Conservation (phyloP, 768 basidiomycete species). For the Astraeus odoratus region DNA sequence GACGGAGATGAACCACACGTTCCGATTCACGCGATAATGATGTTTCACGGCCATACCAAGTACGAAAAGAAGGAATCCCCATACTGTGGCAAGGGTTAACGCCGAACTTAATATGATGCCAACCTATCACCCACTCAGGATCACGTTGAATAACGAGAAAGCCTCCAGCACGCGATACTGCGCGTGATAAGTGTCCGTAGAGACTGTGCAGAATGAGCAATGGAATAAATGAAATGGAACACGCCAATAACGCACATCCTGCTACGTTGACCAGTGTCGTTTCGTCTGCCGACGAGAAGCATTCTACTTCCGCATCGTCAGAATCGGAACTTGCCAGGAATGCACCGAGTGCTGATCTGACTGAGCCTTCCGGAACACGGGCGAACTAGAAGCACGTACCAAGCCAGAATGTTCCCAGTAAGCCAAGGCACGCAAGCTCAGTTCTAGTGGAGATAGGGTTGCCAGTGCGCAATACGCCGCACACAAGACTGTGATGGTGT, state of each 20-base stretch:
- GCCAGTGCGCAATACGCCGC: conserved; percentile 54
- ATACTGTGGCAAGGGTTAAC: conserved; percentile 31
- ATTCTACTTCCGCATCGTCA: conserved; percentile 76
- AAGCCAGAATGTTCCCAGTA: conserved; percentile 74
- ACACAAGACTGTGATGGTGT: conserved; percentile 43
- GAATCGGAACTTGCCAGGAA: conserved; percentile 71
- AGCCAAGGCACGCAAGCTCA: conserved; percentile 64
- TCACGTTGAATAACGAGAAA: conserved; percentile 73
- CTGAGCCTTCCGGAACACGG: conserved; percentile 9
- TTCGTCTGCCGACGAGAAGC: conserved; percentile 52
- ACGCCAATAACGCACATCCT: conserved; percentile 48
- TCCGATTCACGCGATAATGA: conserved; percentile 34
- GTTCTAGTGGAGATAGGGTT: conserved; percentile 77
- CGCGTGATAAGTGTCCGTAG: conserved; percentile 83
- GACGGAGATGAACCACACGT: conserved; percentile 66
- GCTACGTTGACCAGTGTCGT: conserved; percentile 51
- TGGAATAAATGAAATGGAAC: conserved; percentile 2
- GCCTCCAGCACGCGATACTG: conserved; percentile 80
- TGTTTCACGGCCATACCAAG: conserved; percentile 38
- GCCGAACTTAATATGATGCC: not conserved
- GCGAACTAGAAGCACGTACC: conserved; percentile 37
- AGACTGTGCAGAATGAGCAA: conserved; percentile 40
- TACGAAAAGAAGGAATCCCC: conserved; percentile 41
- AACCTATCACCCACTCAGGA: conserved; percentile 44
- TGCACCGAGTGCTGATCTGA: conserved; percentile 58